These are phyloP conservation scores for Pseudophaeomoniella oleicola DNA, from an alignment of 2,329 filamentous ascomycete species.

Conservation along the genomic window DNA sequence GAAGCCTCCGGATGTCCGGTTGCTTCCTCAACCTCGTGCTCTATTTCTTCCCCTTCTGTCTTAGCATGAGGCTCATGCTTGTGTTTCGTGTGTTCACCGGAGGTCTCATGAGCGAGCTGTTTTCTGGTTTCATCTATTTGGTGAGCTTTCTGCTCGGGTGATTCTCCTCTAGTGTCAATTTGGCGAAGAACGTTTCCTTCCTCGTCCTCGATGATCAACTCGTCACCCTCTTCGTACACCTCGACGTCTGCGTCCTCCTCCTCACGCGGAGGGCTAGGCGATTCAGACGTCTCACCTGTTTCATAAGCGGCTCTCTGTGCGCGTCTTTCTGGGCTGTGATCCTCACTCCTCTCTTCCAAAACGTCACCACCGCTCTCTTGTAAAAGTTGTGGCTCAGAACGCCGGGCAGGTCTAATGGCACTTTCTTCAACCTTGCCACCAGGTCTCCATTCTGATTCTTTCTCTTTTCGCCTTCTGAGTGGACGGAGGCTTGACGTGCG, in stretches of 20 bases:
- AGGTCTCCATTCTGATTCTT: constrained; percentile 57
- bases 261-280: constrained; percentile 6
- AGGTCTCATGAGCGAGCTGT: constrained; percentile 37
- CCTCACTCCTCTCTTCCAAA: constrained; percentile 11
- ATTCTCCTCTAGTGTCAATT: constrained; percentile 31
- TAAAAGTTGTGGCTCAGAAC: constrained; percentile 16
- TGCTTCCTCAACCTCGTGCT: constrained; percentile 21
- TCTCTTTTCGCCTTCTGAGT: constrained; percentile 45
- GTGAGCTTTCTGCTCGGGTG: constrained; percentile 45
- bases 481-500: constrained; percentile 37
- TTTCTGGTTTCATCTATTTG: constrained; percentile 37
- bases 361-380: constrained; percentile 10
- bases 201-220: constrained; percentile 69
- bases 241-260: constrained; percentile 36
- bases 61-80: constrained; percentile 26
- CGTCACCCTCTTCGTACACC: constrained; percentile 64
- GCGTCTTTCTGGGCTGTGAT: constrained; percentile 9
- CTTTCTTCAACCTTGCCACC: constrained; percentile 84
- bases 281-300: neutral
- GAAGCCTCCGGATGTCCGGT: constrained; percentile 20
- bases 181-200: constrained; percentile 75
- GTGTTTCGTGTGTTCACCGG: constrained; percentile 31
- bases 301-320: constrained; percentile 1
- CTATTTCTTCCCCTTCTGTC: constrained; percentile 26
- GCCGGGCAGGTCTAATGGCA: constrained; percentile 59